These are phyloP conservation scores for Gyromitra esculenta DNA, from an alignment of 2,329 filamentous ascomycete genomes.

Conservation along the genomic window DNA sequence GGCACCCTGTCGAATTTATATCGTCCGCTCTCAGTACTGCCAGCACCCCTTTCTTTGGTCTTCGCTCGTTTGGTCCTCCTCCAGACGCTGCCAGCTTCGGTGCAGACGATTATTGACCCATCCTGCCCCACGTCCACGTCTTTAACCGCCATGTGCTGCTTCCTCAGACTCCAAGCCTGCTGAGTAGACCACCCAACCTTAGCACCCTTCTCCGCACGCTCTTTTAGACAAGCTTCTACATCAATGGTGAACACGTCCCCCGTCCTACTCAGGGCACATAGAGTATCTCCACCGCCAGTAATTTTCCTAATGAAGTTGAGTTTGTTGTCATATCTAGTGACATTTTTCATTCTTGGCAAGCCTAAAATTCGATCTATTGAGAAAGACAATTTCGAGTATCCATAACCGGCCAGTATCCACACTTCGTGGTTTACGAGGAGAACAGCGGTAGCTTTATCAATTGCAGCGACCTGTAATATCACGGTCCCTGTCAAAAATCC, in stretches of 20 bases:
- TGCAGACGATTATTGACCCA: slow-evolving; percentile 93
- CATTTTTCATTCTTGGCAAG: slow-evolving; percentile 64
- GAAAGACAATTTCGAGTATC: slow-evolving; percentile 90
- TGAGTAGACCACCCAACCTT: slow-evolving; percentile 80
- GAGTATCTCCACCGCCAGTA: slow-evolving; percentile 86
- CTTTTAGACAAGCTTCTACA: slow-evolving; percentile 65
- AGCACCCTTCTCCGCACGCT: slow-evolving; percentile 59
- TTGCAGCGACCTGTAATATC: slow-evolving; percentile 84
- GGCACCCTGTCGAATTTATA: slow-evolving; percentile 92
- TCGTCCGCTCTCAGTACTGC: slow-evolving; percentile 60
- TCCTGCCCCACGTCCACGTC: slow-evolving; percentile 92
- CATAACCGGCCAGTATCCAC: slow-evolving; percentile 94
- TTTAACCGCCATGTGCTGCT: slow-evolving; percentile 81
- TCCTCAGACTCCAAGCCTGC: slow-evolving; percentile 88
- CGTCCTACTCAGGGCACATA: slow-evolving; percentile 83
- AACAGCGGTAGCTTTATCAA: slow-evolving; percentile 87
- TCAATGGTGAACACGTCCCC: slow-evolving; percentile 90
- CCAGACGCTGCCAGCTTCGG: slow-evolving; percentile 92
- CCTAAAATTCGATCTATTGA: slow-evolving; percentile 71
- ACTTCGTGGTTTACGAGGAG: slow-evolving; percentile 88
- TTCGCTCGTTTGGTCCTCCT: slow-evolving; percentile 83
- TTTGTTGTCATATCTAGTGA: slow-evolving; percentile 70
- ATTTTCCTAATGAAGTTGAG: slow-evolving; percentile 71
- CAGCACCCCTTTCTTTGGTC: slow-evolving; percentile 69
- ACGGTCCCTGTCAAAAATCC: slow-evolving; percentile 74